Evolutionary conservation across 2,329 filamentous ascomycete genomes (phyloP).

Genomic region (Phyllosticta citriasiana): DNA sequence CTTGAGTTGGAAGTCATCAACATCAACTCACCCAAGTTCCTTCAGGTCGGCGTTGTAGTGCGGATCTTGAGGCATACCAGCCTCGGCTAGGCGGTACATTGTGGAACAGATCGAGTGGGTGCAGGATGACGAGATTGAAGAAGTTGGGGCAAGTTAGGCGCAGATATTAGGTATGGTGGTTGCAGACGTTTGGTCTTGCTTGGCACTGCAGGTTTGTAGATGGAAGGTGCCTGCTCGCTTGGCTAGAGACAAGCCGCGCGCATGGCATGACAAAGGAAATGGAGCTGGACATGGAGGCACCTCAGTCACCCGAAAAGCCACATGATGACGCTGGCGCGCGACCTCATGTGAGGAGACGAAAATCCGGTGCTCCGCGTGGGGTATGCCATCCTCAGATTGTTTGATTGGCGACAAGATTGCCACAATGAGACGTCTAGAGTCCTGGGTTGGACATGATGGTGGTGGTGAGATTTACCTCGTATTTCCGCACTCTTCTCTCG

Average conservation of each 20-base stretch:
- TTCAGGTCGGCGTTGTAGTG: slow-evolving; percentile 55
- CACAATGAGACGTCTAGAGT: not conserved
- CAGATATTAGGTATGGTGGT: not conserved
- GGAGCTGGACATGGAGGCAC: no score
- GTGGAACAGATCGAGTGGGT: slow-evolving; percentile 13
- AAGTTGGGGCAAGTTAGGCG: not conserved
- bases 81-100: slow-evolving; percentile 69
- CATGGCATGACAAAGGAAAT: not conserved
- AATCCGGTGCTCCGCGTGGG: not conserved
- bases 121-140: not conserved
- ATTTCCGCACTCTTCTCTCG: not conserved
- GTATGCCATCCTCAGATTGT: not conserved
- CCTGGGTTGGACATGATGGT: not conserved
- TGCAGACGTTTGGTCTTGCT: not conserved
- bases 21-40: slow-evolving; percentile 55
- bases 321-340: not conserved
- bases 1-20: not conserved
- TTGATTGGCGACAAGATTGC: not conserved
- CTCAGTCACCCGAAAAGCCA: not conserved
- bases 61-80: slow-evolving; percentile 60
- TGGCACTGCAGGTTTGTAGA: not conserved
- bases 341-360: not conserved
- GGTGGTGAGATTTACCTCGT: not conserved
- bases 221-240: not conserved
- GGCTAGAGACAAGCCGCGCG: not conserved